Conservation (phyloP, 23 red algal genomes). For the Gracilaria vermiculophylla region DNA sequence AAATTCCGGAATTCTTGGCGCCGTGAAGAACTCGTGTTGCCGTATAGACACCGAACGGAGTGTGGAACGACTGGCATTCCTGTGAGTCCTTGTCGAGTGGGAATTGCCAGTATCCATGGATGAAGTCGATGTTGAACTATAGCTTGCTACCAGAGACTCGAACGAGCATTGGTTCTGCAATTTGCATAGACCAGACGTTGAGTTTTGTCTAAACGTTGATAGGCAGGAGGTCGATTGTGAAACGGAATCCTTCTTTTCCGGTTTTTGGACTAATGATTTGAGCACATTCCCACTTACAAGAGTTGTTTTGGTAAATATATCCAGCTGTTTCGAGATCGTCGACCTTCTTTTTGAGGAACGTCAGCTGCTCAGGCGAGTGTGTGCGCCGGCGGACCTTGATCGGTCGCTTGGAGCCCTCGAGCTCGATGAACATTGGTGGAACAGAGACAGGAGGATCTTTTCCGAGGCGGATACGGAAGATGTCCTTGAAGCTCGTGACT, state of each 20-base stretch:
- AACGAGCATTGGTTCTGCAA: neutral
- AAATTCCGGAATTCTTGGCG: neutral
- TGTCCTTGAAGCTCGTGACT: neutral
- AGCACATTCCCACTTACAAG: slow-evolving; percentile 31
- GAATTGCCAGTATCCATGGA: slow-evolving; percentile 42
- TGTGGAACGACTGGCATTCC: slow-evolving; percentile 20
- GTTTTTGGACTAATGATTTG: slow-evolving; percentile 24
- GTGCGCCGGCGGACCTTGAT: neutral
- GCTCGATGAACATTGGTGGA: neutral
- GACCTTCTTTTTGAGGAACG: slow-evolving; percentile 6
- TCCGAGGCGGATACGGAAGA: slow-evolving; percentile 21
- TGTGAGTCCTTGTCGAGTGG: neutral
- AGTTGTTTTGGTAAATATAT: neutral
- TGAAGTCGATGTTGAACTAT: slow-evolving; percentile 12
- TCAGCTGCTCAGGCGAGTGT: neutral
- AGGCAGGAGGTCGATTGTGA: slow-evolving; percentile 25
- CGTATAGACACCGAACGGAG: slow-evolving; percentile 2
- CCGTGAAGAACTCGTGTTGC: slow-evolving; percentile 19
- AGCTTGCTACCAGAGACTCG: neutral
- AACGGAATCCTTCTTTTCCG: slow-evolving; percentile 4
- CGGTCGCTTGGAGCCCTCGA: neutral
- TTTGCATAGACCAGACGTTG: slow-evolving; percentile 14
- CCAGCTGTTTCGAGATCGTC: neutral
- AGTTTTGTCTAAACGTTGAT: too few species aligned
- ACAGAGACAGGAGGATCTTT: slow-evolving; percentile 5